Conservation (phyloP, 306 rosid species). For the Argentina anserina region DNA sequence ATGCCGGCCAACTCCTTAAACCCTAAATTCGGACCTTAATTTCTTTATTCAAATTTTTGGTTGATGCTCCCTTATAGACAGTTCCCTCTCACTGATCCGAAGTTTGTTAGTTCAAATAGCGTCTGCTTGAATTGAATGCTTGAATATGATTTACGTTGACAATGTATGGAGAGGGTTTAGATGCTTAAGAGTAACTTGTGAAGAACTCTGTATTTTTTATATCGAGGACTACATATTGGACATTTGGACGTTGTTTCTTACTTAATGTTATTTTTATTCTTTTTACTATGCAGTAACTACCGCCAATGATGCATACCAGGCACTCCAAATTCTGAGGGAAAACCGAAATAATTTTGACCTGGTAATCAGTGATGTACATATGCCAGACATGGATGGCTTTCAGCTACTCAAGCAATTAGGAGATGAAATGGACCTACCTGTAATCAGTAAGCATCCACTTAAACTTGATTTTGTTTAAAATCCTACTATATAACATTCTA, state of each 20-base stretch:
- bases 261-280: too few species aligned
- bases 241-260: too few species aligned
- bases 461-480: neutral
- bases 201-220: neutral
- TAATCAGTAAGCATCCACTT: conserved; percentile 55
- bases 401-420: conserved; percentile 72
- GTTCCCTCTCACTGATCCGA: too few species aligned
- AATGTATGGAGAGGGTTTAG: too few species aligned
- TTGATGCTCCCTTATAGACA: too few species aligned
- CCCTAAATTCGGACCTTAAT: too few species aligned
- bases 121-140: too few species aligned
- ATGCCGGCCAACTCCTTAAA: too few species aligned
- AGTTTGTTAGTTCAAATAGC: too few species aligned
- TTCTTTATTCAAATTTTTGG: neutral
- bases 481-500: neutral
- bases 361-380: conserved; percentile 74
- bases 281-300: conserved; percentile 57
- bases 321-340: conserved; percentile 61
- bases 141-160: too few species aligned
- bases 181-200: neutral
- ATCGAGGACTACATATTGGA: too few species aligned
- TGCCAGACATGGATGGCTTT: conserved; percentile 94
- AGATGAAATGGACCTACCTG: conserved; percentile 86
- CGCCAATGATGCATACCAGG: conserved; percentile 52
- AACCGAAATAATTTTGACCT: conserved; percentile 65